Percentiles rank a stretch among this genome's conserved stretches.
Conservation (phyloP, 192 early-diverging fungal species). For the Rhizoclosmatium globosum region DNA sequence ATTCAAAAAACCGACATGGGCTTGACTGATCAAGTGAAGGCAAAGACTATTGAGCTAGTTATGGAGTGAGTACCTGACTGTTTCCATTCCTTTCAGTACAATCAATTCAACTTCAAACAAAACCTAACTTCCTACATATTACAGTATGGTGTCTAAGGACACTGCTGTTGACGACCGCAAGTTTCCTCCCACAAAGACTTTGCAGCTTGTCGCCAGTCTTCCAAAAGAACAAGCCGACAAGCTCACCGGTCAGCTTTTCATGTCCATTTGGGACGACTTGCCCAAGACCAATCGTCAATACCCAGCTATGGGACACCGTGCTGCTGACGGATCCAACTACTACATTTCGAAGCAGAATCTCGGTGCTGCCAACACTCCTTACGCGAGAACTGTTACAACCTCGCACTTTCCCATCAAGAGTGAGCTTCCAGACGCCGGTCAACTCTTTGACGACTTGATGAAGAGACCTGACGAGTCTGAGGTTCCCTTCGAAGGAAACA, state of each 20-base stretch:
- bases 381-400: conserved; percentile 43
- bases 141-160: background rate
- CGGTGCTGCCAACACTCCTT: conserved; percentile 40
- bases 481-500: conserved; percentile 28
- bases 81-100: too few species aligned
- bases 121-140: background rate
- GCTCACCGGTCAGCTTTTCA: conserved; percentile 12
- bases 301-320: conserved; percentile 43
- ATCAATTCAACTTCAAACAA: background rate
- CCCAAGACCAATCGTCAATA: conserved; percentile 41
- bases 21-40: too few species aligned
- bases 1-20: too few species aligned
- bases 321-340: conserved; percentile 51
- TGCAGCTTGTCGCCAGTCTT: conserved; percentile 14
- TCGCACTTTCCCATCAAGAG: conserved; percentile 13
- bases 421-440: conserved; percentile 38
- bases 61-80: too few species aligned
- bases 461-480: conserved; percentile 9
- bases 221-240: background rate
- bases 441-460: conserved; percentile 42
- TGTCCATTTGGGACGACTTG: conserved; percentile 43
- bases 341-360: conserved; percentile 36
- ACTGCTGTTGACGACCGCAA: conserved; percentile 27
- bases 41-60: too few species aligned
- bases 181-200: conserved; percentile 11